Evolutionary conservation across 2,329 filamentous ascomycete species (phyloP), one percentile per base, ranked within the genome.

Genomic region (Neopestalotiopsis sp.): DNA sequence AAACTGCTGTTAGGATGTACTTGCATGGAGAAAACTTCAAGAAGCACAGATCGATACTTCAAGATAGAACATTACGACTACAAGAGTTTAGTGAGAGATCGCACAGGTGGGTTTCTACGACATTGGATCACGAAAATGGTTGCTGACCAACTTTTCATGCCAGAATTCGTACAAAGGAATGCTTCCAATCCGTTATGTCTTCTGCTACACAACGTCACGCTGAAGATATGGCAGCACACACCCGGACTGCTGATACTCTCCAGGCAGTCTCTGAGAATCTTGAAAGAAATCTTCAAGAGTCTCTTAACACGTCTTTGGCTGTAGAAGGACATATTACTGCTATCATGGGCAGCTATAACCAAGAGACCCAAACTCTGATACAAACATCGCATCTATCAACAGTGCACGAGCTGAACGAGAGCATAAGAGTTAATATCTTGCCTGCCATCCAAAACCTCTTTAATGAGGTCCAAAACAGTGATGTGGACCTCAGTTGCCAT

Each of bases 71-170:
- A 10, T 59, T 34, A 6, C 57, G 30, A 0, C 57, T 59, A 7
- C 57, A 59, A 17, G 30, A 14, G 14, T 59, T 28, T 4, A 34
- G 30, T 2, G 12, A 30, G 24, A 59, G 20, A 34, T 10, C 17
- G 2, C 13, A 59, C 2, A 59, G 57, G 30, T 59, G 14, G n/a
- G 57, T n/a, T 30, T 17, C 2, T 14, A 59, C 13, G 28, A 24
- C 30, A 4, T 6, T 0, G 10, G n/a, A 10, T n/a, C 24, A 6
- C 1, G 2, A 0, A 0, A 3, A 10, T 4, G 2, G 9, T 59
- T 12, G 5, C 28, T 30, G 1, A 52, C 17, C 7, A 12, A 24
- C 14, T 9, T n/a, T 10, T 14, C 13, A 6, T 5, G 24, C 12
- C 57, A 59, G 57, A n/a, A 1, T 59, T 1, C 24, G 30, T 4